A percentile compares a stretch with the other conserved stretches of the same genome.
Evolutionary conservation across 441 rosid genomes (phyloP).

Genomic region (Gossypium schwendimanii): DNA sequence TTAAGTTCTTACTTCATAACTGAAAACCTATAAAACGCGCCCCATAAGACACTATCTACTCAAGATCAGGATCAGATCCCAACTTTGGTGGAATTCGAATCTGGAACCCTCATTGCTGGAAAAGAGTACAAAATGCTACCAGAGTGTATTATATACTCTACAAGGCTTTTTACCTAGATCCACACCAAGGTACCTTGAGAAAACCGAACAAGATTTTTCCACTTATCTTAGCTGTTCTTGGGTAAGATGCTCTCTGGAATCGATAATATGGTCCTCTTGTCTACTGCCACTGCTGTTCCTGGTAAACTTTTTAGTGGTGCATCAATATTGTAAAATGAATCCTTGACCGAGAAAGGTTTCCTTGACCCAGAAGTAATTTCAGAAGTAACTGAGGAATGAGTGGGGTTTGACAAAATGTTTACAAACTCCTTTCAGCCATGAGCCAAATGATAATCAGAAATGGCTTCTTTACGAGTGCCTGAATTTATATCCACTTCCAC

Average conservation of each 20-base stretch:
- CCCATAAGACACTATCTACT: neutral
- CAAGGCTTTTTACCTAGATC: neutral
- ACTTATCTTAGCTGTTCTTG: conserved; percentile 13
- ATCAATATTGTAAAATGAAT: conserved; percentile 21
- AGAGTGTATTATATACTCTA: neutral
- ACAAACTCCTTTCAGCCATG: neutral
- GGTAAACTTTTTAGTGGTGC: conserved; percentile 11
- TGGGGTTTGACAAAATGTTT: conserved; percentile 5
- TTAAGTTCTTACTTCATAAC: neutral
- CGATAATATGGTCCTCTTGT: conserved; percentile 13
- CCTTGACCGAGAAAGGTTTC: conserved; percentile 21
- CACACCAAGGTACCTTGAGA: neutral
- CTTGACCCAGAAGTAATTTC: conserved; percentile 7
- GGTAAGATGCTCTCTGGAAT: conserved; percentile 8
- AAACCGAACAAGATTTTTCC: neutral
- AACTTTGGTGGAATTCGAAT: neutral
- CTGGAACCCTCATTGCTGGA: neutral
- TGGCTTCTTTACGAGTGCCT: neutral
- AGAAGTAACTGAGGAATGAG: neutral
- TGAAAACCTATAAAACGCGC: neutral
- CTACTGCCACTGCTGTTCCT: conserved; percentile 3
- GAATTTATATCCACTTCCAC: conserved; percentile 14
- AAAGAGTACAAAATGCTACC: neutral
- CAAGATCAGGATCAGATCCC: neutral
- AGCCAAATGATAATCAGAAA: neutral